Evolutionary conservation across 345 rosid genomes (phyloP), one percentile per base, ranked within the genome.

Genomic region (Passiflora organensis): DNA sequence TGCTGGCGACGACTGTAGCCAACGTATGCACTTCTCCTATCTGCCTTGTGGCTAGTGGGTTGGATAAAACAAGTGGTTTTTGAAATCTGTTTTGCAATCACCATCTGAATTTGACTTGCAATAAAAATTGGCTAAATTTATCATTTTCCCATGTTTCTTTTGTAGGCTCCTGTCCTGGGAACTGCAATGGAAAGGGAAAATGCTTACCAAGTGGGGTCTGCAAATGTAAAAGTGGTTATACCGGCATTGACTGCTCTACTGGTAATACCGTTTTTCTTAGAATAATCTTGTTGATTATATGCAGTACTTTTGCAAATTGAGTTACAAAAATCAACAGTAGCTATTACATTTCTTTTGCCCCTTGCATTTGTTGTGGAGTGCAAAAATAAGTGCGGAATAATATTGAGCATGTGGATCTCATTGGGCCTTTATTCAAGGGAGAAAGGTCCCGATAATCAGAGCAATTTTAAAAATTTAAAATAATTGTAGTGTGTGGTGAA

Each of bases 181-280:
- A 85, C 63, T 93, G 99, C 72, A 83, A 58, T 44, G 82, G 88
- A 15, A 84, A 32, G 54, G 99, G 99, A 48, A 80, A 77, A 75
- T 93, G 99, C 77, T 84, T 83, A 38, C 53, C 76, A 43, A 78
- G 70, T 45, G 99, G 97, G 54, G 69, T 75, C 19, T 93, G 99
- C 69, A 68, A 60, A 66, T 93, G 99, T 55, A 73, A 73, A 45
- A 80, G 79, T 43, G 87, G 97, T 53, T 87, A 68, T 70, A 80
- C 99, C 12, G 99, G 99, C 61, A 63, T 83, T 1, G 99, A 93
- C 76, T 93, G 99, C 67, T 85, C 97, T 42, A 94, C 99, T 9
- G 99, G 99, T 94, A 71, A 59, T 60, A 24, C n/a, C 32, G 10
- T 51, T 32, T 32, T 43, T 42, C 34, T 25, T 5, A 2, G 32